Percentiles rank a stretch among this genome's conserved stretches.
Evolutionary conservation across 2,329 filamentous ascomycete genomes (phyloP).

Genomic region (Nigrospora osmanthi): DNA sequence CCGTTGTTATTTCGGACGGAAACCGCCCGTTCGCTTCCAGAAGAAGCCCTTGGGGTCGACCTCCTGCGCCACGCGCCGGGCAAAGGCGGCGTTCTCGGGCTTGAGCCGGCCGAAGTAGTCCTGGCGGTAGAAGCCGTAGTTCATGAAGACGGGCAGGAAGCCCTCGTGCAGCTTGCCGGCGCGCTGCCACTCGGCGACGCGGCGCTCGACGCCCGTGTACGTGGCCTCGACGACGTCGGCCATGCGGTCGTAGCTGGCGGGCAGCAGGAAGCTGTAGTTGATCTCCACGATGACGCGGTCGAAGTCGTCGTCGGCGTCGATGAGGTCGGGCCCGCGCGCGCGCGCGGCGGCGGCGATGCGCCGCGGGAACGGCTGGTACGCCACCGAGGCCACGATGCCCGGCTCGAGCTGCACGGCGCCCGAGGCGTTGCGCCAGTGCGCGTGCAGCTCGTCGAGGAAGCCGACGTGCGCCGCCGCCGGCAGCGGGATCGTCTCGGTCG

Average conservation of each 20-base stretch:
- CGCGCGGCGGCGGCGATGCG: slow-evolving; percentile 23
- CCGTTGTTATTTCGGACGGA: not conserved
- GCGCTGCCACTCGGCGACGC: slow-evolving; percentile 20
- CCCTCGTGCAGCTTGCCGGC: slow-evolving; percentile 23
- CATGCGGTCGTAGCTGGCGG: slow-evolving; percentile 20
- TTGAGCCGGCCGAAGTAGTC: slow-evolving; percentile 32
- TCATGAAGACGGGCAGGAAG: slow-evolving; percentile 34
- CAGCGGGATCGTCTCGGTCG: slow-evolving; percentile 27
- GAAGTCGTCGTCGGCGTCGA: slow-evolving; percentile 27
- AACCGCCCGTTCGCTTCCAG: slow-evolving; percentile 28
- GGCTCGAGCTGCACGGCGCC: slow-evolving; percentile 14
- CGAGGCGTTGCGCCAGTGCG: slow-evolving; percentile 23
- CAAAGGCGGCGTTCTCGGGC: slow-evolving; percentile 23
- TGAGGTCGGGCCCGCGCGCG: slow-evolving; percentile 25
- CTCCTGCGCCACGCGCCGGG: slow-evolving; percentile 19
- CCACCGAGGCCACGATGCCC: slow-evolving; percentile 23
- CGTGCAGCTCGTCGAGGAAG: slow-evolving; percentile 22
- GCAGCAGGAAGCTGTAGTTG: slow-evolving; percentile 29
- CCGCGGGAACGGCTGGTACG: slow-evolving; percentile 30
- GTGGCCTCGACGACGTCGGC: slow-evolving; percentile 22
- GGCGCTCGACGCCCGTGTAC: slow-evolving; percentile 24
- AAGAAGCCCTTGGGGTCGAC: slow-evolving; percentile 31
- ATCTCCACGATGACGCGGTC: slow-evolving; percentile 33
- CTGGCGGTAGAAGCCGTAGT: slow-evolving; percentile 30
- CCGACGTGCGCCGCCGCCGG: slow-evolving; percentile 13